Percentiles rank a stretch among this genome's conserved stretches.
These are phyloP conservation scores for Debaryomyces psychrophilus DNA, from an alignment of 1,139 yeast genomes.

Conservation along the genomic window DNA sequence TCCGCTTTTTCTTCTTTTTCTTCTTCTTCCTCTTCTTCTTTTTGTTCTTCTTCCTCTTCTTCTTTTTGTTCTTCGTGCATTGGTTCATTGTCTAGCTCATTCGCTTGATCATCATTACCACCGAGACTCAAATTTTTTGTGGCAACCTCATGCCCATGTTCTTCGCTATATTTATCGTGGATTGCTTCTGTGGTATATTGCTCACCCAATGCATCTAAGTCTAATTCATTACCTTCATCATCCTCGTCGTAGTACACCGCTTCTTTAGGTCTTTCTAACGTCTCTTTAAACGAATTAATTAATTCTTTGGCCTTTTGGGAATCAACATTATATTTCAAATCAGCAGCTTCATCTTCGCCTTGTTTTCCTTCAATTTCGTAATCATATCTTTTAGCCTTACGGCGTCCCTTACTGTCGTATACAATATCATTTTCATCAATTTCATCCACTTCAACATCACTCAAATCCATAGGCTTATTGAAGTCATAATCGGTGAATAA, in stretches of 20 bases:
- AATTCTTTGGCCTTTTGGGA: slow-evolving; percentile 23
- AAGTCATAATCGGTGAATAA: slow-evolving; percentile 58
- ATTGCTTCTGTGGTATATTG: slow-evolving; percentile 35
- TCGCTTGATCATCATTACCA: slow-evolving; percentile 6
- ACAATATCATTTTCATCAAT: slow-evolving; percentile 47
- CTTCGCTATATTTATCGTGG: slow-evolving; percentile 29
- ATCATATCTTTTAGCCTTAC: slow-evolving; percentile 37
- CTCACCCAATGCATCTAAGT: slow-evolving; percentile 27
- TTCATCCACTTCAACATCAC: slow-evolving; percentile 28
- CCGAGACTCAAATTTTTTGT: background rate
- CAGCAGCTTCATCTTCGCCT: slow-evolving; percentile 24
- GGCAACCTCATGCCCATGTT: slow-evolving; percentile 23
- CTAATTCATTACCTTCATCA: slow-evolving; percentile 39
- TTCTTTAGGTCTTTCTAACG: slow-evolving; percentile 29
- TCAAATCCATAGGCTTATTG: slow-evolving; percentile 57
- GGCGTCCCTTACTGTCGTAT: slow-evolving; percentile 52
- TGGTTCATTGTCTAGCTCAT: slow-evolving; percentile 2
- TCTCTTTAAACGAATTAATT: slow-evolving; percentile 25
- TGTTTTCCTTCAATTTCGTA: slow-evolving; percentile 40
- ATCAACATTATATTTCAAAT: slow-evolving; percentile 23
- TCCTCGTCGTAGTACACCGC: slow-evolving; percentile 48
- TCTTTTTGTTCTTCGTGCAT: slow-evolving; percentile 2
- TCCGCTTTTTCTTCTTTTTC: slow-evolving; percentile 12
- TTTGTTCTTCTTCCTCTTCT: slow-evolving; percentile 12
- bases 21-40: slow-evolving; percentile 22